These are phyloP conservation scores for Colletotrichum sp. DNA, from an alignment of 2,329 filamentous ascomycete genomes.

Conservation along the genomic window DNA sequence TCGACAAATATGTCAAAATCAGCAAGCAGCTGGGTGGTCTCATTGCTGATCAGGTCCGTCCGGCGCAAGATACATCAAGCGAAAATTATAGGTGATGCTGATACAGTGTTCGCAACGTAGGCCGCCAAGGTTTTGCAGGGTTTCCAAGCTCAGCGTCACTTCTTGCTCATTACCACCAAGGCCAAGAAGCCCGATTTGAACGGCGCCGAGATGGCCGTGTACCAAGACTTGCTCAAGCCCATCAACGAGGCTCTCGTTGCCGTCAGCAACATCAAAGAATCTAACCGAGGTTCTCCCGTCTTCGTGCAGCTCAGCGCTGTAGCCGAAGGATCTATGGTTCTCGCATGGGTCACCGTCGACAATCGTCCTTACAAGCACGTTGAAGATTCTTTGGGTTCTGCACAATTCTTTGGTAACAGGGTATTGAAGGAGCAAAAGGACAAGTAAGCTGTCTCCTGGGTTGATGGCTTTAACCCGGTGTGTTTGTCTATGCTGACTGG, in stretches of 20 bases:
- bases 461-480: neutral
- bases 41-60: constrained; percentile 77
- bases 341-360: constrained; percentile 90
- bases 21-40: constrained; percentile 80
- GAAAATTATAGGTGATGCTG: neutral
- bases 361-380: constrained; percentile 85
- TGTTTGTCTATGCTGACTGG: neutral
- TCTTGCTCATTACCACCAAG: constrained; percentile 86
- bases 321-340: constrained; percentile 84
- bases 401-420: constrained; percentile 94
- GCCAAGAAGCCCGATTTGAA: constrained; percentile 85
- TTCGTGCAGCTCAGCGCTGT: constrained; percentile 88
- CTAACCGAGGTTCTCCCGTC: constrained; percentile 75
- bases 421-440: constrained; percentile 91
- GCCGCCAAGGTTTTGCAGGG: constrained; percentile 62
- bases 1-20: constrained; percentile 78
- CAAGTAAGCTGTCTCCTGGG: constrained; percentile 41
- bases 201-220: constrained; percentile 63
- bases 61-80: neutral
- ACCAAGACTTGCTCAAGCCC: constrained; percentile 82
- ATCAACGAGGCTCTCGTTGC: constrained; percentile 82
- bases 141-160: constrained; percentile 85
- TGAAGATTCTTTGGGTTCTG: constrained; percentile 79
- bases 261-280: constrained; percentile 81
- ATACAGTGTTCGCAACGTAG: constrained; percentile 27